Evolutionary conservation across 2,329 filamentous ascomycete genomes (phyloP), one percentile per base, ranked within the genome.

Genomic region (Sclerotinia borealis): DNA sequence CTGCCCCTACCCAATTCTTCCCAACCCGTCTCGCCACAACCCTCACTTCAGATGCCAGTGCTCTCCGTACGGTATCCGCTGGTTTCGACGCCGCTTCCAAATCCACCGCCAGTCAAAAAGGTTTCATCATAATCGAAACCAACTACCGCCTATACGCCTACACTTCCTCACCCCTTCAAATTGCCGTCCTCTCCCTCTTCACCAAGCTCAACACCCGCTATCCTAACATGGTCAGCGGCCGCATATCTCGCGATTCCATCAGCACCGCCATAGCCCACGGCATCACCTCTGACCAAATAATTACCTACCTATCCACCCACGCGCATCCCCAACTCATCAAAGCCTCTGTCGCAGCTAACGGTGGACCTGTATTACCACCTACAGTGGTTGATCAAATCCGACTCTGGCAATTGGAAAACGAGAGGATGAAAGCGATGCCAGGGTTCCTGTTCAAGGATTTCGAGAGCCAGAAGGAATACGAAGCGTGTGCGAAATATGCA

Each of bases 131-230:
- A 72, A 85, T 99, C 69, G 95, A 99, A 79, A 99, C 95, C 10
- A 99, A 99, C 78, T 98, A 97, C 79, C 90, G 95, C 31, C 79
- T 99, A 69, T 99, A 99, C 79, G 95, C 95, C 37, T 99, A 99
- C 79, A 98, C 96, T 8, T 89, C 90, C 39, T 96, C 92, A 0
- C 91, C 93, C 0, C 85, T 99, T 0, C 93, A 97, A 76, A 99
- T 98, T 68, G 92, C 92, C 61, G 92, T 99, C 65, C 87, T 99
- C 51, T 88, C 89, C 45, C 88, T 99, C 67, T 99, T 99, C 79
- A 85, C 89, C 58, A 89, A 89, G 65, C 87, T 99, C 61, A 89
- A 88, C 70, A 92, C 93, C 76, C 92, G 95, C 67, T 98, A 96
- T 78, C 90, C 91, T 1, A 96, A 96, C 78, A 90, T 99, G 77